phyloP scores from a whole-genome alignment of 2,329 filamentous ascomycete species.

The Verticillium tricorpus region DNA sequence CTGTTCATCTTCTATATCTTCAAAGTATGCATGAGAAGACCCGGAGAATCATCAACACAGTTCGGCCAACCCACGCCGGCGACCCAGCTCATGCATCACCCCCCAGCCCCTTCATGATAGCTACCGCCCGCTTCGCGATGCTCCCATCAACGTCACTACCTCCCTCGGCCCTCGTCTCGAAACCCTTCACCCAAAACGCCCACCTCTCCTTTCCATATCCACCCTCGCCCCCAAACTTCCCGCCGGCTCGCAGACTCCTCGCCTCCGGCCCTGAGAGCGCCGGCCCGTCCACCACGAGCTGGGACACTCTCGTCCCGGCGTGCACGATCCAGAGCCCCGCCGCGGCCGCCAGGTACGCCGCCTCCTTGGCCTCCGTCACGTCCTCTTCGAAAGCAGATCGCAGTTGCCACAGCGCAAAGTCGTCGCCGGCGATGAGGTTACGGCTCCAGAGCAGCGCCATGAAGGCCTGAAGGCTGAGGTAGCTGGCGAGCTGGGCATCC shows the following conservation, averaged over 20 bases:
- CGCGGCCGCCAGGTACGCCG: background rate
- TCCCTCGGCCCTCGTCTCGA: slow-evolving; percentile 4
- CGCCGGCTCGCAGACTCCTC: slow-evolving; percentile 6
- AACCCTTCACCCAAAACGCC: slow-evolving; percentile 12
- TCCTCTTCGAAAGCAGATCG: slow-evolving; percentile 12
- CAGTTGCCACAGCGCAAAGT: slow-evolving; percentile 10
- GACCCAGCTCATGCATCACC: background rate
- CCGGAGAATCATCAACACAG: too few species aligned
- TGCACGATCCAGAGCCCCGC: slow-evolving; percentile 10
- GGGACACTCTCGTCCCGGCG: slow-evolving; percentile 9
- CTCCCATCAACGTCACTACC: background rate
- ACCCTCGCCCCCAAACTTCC: slow-evolving; percentile 3
- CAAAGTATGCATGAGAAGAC: too few species aligned
- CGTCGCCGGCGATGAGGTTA: slow-evolving; percentile 9
- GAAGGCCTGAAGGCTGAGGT: slow-evolving; percentile 11
- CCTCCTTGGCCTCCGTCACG: slow-evolving; percentile 6
- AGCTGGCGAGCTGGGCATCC: background rate
- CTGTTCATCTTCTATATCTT: too few species aligned
- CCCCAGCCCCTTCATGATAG: background rate
- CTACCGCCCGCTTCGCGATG: background rate
- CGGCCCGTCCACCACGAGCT: background rate
- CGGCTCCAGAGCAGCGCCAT: slow-evolving; percentile 12
- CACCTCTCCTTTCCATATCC: slow-evolving; percentile 9
- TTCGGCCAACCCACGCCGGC: too few species aligned
- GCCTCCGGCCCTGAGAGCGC: background rate